A percentile compares a stretch with the other conserved stretches of the same genome.
Evolutionary conservation across 2,329 filamentous ascomycete species (phyloP).

Genomic region (Xylariaceae sp.): DNA sequence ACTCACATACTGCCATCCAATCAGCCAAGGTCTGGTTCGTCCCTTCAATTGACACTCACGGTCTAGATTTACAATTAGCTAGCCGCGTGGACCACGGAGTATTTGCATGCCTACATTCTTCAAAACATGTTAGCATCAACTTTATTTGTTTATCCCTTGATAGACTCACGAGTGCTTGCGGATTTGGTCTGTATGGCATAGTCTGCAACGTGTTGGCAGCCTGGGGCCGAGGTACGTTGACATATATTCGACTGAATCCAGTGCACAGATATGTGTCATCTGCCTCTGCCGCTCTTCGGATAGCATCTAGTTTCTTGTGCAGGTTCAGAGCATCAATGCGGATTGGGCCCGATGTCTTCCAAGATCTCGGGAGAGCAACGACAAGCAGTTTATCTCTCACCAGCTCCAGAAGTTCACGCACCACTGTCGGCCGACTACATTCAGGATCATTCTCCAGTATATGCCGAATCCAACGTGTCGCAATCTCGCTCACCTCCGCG

Average conservation of each 20-base stretch:
- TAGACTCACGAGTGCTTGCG: too few relatives aligned
- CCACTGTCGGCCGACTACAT: not conserved
- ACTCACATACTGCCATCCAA: too few relatives aligned
- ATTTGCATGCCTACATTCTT: too few relatives aligned
- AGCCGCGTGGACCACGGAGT: too few relatives aligned
- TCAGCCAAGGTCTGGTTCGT: too few relatives aligned
- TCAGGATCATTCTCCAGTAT: slow-evolving; percentile 12
- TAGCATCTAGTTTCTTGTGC: not conserved
- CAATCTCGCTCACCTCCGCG: slow-evolving; percentile 6
- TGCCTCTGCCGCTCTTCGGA: not conserved
- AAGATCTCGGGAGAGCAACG: not conserved
- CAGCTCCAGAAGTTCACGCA: slow-evolving; percentile 7
- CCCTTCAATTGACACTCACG: too few relatives aligned
- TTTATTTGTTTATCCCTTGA: too few relatives aligned
- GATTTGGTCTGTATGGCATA: too few relatives aligned
- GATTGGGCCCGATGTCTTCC: not conserved
- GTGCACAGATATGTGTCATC: slow-evolving; percentile 4
- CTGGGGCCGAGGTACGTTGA: not conserved
- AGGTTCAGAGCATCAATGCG: not conserved
- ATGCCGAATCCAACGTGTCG: slow-evolving; percentile 7
- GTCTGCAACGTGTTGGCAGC: too few relatives aligned
- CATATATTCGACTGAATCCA: not conserved
- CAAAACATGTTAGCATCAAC: too few relatives aligned
- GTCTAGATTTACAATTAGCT: too few relatives aligned
- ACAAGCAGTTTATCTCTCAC: slow-evolving; percentile 10